Base-by-base conservation (phyloP, 129 eudicot genomes). In the Chrysanthemum seticuspe region DNA sequence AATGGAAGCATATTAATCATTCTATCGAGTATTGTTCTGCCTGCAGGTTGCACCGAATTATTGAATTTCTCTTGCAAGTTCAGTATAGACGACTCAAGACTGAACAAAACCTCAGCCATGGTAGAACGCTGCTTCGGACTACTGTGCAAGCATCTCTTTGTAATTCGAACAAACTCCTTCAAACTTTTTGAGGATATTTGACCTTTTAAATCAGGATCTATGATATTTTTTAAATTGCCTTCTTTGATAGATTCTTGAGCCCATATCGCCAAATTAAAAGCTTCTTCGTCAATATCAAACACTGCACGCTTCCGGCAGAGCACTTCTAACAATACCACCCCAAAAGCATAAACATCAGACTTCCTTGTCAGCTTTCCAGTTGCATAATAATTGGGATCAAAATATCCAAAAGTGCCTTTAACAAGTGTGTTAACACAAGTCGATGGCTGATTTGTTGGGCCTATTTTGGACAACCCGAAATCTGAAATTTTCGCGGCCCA, bases 291-390 rank as follows among this genome's bases (percentile, higher is more conserved):
- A 10, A 72, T 76, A 12, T 12, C 25, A 70, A 82, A 83, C 49
- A 85, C 25, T 9, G 87, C 85, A 44, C 68, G 78, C 65, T 77
- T 80, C 58, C 83, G 87, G 49, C 85, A 77, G 55, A 84, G 21
- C 40, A 80, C 78, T 80, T 80, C 88, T 25, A 84, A 74, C 67
- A 84, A 56, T 21, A 84, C 86, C 21, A 81, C 84, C 2, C 86
- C 82, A 78, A 85, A 81, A 54, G 62, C 74, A n/a, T 69, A 53
- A 0, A 53, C 63, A 13, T 69, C 74, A 0, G 74, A 69, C 16
- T 69, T 69, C n/a, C 74, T 53, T 27, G 74, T 69, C 0, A 69
- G 69, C 23, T 63, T 79, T 72, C 51, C 64, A 2, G 85, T 64
- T 14, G 29, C 69, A 0, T 34, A 64, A 15, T 64, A 64, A 40